Evolutionary conservation across 495 filamentous ascomycete species (phyloP).

Genomic region (Articulospora tetracladia): DNA sequence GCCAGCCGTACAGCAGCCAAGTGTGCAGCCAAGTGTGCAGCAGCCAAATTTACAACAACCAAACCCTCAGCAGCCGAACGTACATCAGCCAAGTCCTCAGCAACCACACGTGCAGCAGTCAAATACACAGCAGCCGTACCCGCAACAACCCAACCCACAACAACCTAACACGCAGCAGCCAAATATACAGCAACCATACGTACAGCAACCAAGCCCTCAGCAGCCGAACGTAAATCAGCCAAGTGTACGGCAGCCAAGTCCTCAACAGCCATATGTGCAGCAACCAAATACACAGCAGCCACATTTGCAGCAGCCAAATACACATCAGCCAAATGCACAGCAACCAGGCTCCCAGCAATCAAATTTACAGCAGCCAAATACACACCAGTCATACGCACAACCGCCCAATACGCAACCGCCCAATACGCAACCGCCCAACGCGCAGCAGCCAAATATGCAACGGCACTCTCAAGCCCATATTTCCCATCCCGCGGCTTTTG

Average conservation of each 20-base stretch:
- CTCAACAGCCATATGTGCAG: not conserved
- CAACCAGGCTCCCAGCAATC: not conserved
- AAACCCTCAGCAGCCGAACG: not conserved
- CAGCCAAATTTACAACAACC: not conserved
- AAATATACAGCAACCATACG: not conserved
- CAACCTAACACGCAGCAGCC: not conserved
- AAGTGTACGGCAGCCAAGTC: not conserved
- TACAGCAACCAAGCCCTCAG: not conserved
- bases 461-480: not conserved
- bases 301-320: not conserved
- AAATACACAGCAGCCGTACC: not conserved
- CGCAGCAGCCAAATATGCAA: not conserved
- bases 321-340: not conserved
- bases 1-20: not conserved
- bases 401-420: not conserved
- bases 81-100: not conserved
- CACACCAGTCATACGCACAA: not conserved
- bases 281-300: not conserved
- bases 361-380: not conserved
- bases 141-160: not conserved
- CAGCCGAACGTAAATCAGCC: not conserved
- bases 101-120: not conserved
- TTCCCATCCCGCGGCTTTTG: not conserved
- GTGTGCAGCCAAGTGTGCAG: not conserved
- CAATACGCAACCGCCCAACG: not conserved